phyloP scores from a whole-genome alignment of 805 yeast species.

The Schwanniomyces occidentalis region DNA sequence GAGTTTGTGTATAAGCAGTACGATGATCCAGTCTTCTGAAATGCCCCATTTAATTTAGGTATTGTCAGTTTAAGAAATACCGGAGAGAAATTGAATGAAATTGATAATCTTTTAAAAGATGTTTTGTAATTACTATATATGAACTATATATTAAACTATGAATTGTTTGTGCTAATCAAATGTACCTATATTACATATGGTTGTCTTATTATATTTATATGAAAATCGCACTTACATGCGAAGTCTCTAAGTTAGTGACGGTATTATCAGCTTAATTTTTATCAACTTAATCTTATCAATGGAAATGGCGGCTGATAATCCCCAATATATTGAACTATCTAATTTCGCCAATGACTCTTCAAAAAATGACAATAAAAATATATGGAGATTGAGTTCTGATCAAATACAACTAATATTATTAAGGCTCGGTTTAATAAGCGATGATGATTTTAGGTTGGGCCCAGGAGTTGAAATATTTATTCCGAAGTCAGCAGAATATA shows the following conservation, averaged over 20 bases:
- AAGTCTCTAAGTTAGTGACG: neutral
- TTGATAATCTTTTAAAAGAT: neutral
- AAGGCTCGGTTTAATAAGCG: slow-evolving; percentile 24
- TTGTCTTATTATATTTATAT: neutral
- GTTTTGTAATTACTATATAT: neutral
- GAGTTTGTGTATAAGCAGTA: slow-evolving; percentile 11
- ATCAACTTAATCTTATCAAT: neutral
- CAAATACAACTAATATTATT: slow-evolving; percentile 17
- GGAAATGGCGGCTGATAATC: slow-evolving; percentile 1
- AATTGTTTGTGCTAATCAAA: no score
- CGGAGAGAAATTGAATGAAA: slow-evolving; percentile 11
- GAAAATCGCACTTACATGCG: neutral
- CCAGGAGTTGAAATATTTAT: slow-evolving; percentile 10
- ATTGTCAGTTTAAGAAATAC: slow-evolving; percentile 19
- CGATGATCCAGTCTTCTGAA: slow-evolving; percentile 15
- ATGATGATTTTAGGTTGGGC: slow-evolving; percentile 14
- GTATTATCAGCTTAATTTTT: neutral
- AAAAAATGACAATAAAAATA: neutral
- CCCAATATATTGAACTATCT: slow-evolving; percentile 18
- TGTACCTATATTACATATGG: neutral
- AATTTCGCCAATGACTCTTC: slow-evolving; percentile 2
- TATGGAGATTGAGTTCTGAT: slow-evolving; percentile 1
- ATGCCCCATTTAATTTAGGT: slow-evolving; percentile 17
- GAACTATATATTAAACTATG: no score
- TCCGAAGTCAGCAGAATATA: slow-evolving; percentile 16